Base-by-base conservation (phyloP, 106 monocot species). In the Chionographis japonica region DNA sequence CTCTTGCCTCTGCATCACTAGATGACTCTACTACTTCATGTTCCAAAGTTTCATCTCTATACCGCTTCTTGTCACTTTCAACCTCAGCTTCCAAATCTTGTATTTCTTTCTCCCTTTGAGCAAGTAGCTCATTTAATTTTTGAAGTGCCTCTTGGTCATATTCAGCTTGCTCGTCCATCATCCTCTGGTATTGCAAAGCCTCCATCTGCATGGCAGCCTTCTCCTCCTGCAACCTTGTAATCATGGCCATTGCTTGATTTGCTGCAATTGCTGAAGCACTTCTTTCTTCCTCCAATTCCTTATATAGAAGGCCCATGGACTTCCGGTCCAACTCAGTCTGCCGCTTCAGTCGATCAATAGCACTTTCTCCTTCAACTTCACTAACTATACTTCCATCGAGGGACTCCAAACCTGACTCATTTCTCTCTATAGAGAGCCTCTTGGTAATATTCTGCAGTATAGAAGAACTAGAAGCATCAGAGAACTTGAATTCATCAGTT, bases 141-240 rank as follows among this genome's bases (percentile, higher is more conserved):
- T 83, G 90, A 62, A 94, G 74, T 16, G 90, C 87, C 69, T 94
- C 94, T 56, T 86, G 81, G 65, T 95, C 86, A 69, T 91, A 91
- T 63, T 88, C 95, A 8, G 79, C 75, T 79, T 95, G 91, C 63
- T 95, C 95, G 67, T 95, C 95, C 88, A 91, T 91, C 91, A 91
- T 88, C 56, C 95, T 71, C 63, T 91, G 91, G 76, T 91, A 95
- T 40, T 95, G 95, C 63, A 88, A 74, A 46, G 95, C 95, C 62
- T 95, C 91, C 95, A 95, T 95, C 18, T 88, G 91, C 91, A 95
- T 95, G 3, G 81, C 65, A 37, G 91, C 95, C 79, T 95, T 95
- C 83, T 95, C 95, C 64, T 91, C 91, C 76, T 95, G 95, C 72
- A 95, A 79, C 69, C 81, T 94, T 18, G 87, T 94, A 49, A 94